Percentiles rank a stretch among this genome's conserved stretches.
These are phyloP conservation scores for Paracorniculantispora psalliotae DNA, from an alignment of 2,329 filamentous ascomycete genomes.

Conservation along the genomic window DNA sequence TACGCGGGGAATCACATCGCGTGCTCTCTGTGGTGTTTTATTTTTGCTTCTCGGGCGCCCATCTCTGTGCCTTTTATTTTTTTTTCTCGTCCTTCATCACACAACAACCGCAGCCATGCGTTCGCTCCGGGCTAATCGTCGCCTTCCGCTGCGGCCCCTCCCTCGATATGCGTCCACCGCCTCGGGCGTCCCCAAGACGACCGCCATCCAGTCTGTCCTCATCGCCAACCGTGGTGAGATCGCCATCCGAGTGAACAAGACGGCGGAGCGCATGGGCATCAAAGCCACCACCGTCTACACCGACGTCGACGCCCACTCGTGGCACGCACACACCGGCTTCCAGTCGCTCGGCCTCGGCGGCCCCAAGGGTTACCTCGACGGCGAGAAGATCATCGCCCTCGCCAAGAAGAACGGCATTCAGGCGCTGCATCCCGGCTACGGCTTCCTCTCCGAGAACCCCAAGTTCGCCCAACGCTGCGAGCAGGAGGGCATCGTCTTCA, in stretches of 20 bases:
- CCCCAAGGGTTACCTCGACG: constrained; percentile 85
- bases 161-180: constrained; percentile 34
- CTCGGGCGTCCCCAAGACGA: constrained; percentile 29
- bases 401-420: constrained; percentile 83
- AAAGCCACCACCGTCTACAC: constrained; percentile 93
- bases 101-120: constrained; percentile 39
- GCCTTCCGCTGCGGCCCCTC: constrained; percentile 41
- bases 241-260: constrained; percentile 84
- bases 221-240: constrained; percentile 98
- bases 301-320: constrained; percentile 78
- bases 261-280: constrained; percentile 83
- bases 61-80: neutral
- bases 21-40: neutral
- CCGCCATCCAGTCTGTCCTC: constrained; percentile 70
- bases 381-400: constrained; percentile 83
- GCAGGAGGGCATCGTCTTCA: constrained; percentile 87
- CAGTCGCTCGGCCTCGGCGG: constrained; percentile 80
- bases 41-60: neutral
- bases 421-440: constrained; percentile 93
- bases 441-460: constrained; percentile 91
- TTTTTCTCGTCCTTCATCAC: neutral
- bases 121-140: constrained; percentile 48
- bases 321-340: constrained; percentile 82
- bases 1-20: neutral
- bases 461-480: constrained; percentile 83